Base-by-base conservation (phyloP, 441 rosid species). In the Aleurites moluccanus region DNA sequence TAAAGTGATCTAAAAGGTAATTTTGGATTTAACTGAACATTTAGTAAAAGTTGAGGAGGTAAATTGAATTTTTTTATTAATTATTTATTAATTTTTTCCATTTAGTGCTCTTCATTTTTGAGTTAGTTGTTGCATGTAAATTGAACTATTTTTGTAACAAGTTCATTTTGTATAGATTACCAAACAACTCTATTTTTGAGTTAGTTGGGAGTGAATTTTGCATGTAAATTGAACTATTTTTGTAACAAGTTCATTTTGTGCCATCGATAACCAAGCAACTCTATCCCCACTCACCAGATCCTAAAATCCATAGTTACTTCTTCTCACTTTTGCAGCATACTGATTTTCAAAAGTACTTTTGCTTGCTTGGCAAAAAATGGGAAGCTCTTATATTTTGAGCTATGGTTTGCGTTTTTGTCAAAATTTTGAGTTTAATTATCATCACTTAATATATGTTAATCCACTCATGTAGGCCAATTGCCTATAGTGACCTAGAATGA, bases 241-340 rank as follows among this genome's bases (percentile, higher is more conserved):
- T 53, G 45, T n/a, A 57, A 56, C 20, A 57, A 49, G 35, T 21
- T 14, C 38, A 50, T 27, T n/a, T 13, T 25, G 55, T 77, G 71
- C 78, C 33, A 77, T 67, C 60, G 67, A 72, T 61, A 72, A 69
- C 63, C 78, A 66, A 77, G 27, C 83, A 77, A 68, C 2, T 3
- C 16, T 42, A 5, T 72, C 40, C 75, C 75, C 59, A 76, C 59
- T 73, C 44, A 8, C 56, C 42, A 47, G 64, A 78, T 64, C 67
- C 78, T 38, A 70, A 80, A 70, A 38, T 73, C 72, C 38, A 62
- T 18, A 72, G 67, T 69, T 65, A 47, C 78, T 73, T 63, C 49
- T 64, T 50, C 14, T 59, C n/a, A 25, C 62, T 21, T n/a, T 30
- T 69, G 33, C 78, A 77, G 21, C 4, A 28, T 66, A 64, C 73